Evolutionary conservation across 179 eudicot genomes (phyloP).

Genomic region (Patellifolia procumbens): DNA sequence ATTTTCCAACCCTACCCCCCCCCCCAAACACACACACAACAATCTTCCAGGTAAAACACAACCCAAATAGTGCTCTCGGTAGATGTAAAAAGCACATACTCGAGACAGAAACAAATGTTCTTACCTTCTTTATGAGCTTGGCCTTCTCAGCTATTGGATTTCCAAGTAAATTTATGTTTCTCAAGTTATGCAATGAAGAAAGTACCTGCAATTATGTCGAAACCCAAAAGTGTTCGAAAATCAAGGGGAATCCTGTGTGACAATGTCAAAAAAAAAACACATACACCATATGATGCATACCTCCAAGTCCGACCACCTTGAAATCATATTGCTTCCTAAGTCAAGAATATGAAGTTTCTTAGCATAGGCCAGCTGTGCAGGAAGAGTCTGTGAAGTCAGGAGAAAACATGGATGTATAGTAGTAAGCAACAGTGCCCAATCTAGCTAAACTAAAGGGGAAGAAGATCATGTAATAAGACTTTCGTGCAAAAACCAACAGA

Average conservation of each 20-base stretch:
- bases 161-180: constrained; percentile 74
- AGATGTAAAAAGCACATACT: not conserved
- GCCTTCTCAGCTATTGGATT: constrained; percentile 83
- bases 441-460: not conserved
- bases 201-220: constrained; percentile 55
- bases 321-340: constrained; percentile 76
- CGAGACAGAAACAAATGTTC: not conserved
- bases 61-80: not conserved
- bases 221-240: not conserved
- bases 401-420: not conserved
- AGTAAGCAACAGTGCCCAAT: constrained; percentile 1
- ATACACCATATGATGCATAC: constrained; percentile 34
- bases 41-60: not conserved
- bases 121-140: constrained; percentile 65
- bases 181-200: constrained; percentile 63
- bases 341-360: constrained; percentile 73
- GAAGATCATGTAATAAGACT: not conserved
- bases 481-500: not conserved
- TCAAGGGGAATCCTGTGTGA: not conserved
- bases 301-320: constrained; percentile 81
- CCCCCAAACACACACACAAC: too few relatives aligned
- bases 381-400: constrained; percentile 51
- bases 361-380: constrained; percentile 57
- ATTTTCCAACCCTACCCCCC: too few relatives aligned
- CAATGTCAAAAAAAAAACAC: not conserved